These are phyloP conservation scores for Polygonum maritimum DNA, from an alignment of 148 eudicot species.

Conservation along the genomic window DNA sequence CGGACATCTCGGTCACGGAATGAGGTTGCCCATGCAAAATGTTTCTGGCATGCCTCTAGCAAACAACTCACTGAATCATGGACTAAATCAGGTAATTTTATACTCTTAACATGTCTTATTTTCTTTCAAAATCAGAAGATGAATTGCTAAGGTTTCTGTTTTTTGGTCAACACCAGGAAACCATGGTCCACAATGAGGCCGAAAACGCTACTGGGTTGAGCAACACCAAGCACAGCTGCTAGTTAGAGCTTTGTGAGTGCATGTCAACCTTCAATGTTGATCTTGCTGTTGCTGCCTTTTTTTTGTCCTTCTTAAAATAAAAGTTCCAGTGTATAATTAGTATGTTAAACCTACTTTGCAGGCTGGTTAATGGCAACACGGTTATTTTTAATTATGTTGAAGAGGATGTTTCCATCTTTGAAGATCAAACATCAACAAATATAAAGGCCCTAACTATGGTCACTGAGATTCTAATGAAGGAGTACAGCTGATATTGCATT, in stretches of 20 bases:
- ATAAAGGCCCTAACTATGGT: neutral
- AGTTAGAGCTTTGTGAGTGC: slow-evolving; percentile 10
- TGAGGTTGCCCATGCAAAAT: slow-evolving; percentile 29
- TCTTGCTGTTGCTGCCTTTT: neutral
- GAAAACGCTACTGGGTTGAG: neutral
- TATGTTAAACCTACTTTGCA: neutral
- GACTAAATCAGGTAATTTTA: neutral
- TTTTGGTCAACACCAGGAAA: slow-evolving; percentile 2
- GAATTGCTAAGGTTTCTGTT: neutral
- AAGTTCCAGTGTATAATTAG: neutral
- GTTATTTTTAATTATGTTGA: neutral
- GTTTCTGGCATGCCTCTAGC: slow-evolving; percentile 16
- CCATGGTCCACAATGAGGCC: neutral
- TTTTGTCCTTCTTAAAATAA: neutral
- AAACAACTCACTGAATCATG: neutral
- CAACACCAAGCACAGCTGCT: slow-evolving; percentile 7
- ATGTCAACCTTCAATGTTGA: neutral
- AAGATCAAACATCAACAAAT: slow-evolving; percentile 7
- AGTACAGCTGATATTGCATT: slow-evolving; percentile 6
- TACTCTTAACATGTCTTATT: neutral
- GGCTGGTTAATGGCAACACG: neutral
- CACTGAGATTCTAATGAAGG: neutral
- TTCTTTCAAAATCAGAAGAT: neutral
- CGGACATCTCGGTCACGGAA: slow-evolving; percentile 54
- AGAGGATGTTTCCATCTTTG: neutral